Conservation (phyloP, 2,329 filamentous ascomycete species). For the Aplosporella prunicola region DNA sequence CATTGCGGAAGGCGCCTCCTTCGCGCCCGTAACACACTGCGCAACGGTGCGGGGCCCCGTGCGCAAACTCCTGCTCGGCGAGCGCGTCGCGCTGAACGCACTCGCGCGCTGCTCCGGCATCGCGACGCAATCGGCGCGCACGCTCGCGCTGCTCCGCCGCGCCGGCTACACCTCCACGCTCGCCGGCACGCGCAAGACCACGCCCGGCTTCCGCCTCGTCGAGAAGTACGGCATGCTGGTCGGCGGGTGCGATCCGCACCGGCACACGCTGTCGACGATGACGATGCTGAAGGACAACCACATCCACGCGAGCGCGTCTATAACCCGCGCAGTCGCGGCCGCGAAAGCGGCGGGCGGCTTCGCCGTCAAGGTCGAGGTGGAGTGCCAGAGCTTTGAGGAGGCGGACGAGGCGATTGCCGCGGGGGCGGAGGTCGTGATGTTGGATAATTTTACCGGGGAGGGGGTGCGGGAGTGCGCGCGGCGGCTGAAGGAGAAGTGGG, state of each 20-base stretch:
- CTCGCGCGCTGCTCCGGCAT: constrained; percentile 87
- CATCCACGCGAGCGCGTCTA: constrained; percentile 81
- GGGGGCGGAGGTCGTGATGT: constrained; percentile 91
- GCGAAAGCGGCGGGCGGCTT: constrained; percentile 82
- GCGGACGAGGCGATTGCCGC: constrained; percentile 85
- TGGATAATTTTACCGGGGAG: constrained; percentile 85
- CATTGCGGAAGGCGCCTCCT: constrained; percentile 59
- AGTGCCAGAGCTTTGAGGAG: constrained; percentile 79
- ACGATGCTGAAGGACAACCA: constrained; percentile 99
- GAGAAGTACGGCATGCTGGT: constrained; percentile 98
- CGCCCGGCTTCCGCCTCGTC: constrained; percentile 85
- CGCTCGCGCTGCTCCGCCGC: constrained; percentile 44
- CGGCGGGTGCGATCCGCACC: constrained; percentile 82
- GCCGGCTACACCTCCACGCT: constrained; percentile 72
- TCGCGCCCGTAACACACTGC: constrained; percentile 55
- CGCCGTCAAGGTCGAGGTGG: constrained; percentile 88
- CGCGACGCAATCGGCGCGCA: constrained; percentile 52
- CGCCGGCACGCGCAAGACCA: constrained; percentile 95
- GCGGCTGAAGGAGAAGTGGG: constrained; percentile 72
- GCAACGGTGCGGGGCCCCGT: constrained; percentile 82
- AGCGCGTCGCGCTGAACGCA: constrained; percentile 85
- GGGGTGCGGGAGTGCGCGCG: constrained; percentile 66
- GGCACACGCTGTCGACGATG: constrained; percentile 83
- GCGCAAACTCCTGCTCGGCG: constrained; percentile 75
- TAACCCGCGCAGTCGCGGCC: constrained; percentile 73